phyloP scores from a whole-genome alignment of 768 basidiomycete species.

The Hortiboletus campestris region DNA sequence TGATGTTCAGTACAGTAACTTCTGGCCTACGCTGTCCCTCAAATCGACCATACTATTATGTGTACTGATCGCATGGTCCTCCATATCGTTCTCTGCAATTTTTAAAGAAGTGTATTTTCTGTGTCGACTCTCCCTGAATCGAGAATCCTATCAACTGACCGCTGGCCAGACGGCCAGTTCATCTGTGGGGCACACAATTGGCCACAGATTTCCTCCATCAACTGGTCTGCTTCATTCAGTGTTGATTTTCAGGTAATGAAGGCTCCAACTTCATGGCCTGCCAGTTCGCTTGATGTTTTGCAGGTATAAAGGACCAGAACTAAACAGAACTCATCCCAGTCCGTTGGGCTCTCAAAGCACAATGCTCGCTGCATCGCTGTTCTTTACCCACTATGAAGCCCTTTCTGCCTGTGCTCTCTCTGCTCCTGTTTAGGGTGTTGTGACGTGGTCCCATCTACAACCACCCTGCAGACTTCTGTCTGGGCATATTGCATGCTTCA shows the following conservation, averaged over 20 bases:
- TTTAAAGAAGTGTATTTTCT: neutral
- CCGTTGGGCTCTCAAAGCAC: neutral
- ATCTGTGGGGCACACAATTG: neutral
- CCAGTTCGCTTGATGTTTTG: neutral
- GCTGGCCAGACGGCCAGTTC: too few relatives aligned
- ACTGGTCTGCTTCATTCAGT: neutral
- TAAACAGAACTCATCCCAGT: neutral
- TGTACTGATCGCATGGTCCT: neutral
- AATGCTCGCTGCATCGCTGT: neutral
- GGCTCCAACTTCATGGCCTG: neutral
- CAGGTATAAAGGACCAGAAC: neutral
- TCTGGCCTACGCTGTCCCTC: neutral
- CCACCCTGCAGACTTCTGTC: constrained; percentile 20
- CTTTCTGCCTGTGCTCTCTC: neutral
- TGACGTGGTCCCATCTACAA: constrained; percentile 14
- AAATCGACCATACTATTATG: neutral
- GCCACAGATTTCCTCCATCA: neutral
- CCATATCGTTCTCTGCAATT: neutral
- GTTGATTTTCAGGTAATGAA: neutral
- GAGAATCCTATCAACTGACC: too few relatives aligned
- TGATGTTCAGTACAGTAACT: neutral
- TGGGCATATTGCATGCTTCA: constrained; percentile 35
- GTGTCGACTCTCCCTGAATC: neutral
- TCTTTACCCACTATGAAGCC: neutral
- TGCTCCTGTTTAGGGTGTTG: neutral